Percentiles rank a stretch among this genome's conserved stretches.
Evolutionary conservation across 257 asterid species (phyloP).

Genomic region (Rauvolfia tetraphylla): DNA sequence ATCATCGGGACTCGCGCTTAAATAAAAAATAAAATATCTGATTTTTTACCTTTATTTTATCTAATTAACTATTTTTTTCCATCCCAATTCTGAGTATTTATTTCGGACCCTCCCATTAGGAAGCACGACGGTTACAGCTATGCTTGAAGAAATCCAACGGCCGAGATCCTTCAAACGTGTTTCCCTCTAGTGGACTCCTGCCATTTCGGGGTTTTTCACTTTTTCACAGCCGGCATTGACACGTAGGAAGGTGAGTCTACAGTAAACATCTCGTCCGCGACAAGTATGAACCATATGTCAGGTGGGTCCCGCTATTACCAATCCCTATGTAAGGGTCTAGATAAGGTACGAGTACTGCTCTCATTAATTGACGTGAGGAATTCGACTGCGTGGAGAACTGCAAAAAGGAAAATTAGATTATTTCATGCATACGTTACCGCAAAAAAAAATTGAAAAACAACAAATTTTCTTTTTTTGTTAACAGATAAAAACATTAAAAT

Average conservation of each 20-base stretch:
- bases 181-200: background rate
- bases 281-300: background rate
- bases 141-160: conserved; percentile 18
- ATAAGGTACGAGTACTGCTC: conserved; percentile 9
- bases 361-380: conserved; percentile 12
- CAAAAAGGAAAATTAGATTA: background rate
- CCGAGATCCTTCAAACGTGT: conserved; percentile 12
- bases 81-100: background rate
- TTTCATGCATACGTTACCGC: background rate
- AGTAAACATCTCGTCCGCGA: background rate
- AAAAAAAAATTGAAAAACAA: too few relatives aligned
- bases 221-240: conserved; percentile 19
- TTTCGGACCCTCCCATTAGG: conserved; percentile 24
- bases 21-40: conserved; percentile 1
- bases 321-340: conserved; percentile 21
- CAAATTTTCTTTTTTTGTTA: too few relatives aligned
- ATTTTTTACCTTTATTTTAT: conserved; percentile 15
- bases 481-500: background rate
- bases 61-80: background rate
- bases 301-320: conserved; percentile 13
- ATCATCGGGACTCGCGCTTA: conserved; percentile 32
- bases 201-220: background rate
- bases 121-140: conserved; percentile 42
- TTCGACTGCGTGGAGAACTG: background rate
- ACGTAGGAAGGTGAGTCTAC: conserved; percentile 8